These are phyloP conservation scores for Funneliformis mosseae DNA, from an alignment of 192 early-diverging fungal genomes.

Conservation along the genomic window DNA sequence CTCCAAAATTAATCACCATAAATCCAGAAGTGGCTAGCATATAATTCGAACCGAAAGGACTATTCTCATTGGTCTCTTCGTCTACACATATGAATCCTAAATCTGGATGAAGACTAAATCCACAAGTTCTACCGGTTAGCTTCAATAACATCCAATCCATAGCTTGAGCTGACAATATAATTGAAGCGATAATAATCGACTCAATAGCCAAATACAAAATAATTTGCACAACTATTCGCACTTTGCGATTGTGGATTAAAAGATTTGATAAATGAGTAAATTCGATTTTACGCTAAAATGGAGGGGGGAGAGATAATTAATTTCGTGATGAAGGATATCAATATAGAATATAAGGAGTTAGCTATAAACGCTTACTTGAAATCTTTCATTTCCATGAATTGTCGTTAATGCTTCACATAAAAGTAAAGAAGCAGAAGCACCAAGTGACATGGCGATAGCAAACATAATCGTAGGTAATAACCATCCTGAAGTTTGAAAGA, in stretches of 20 bases:
- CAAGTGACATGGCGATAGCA: not conserved
- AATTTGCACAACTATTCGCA: not conserved
- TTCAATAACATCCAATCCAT: not conserved
- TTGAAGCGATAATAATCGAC: not conserved
- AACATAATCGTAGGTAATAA: not conserved
- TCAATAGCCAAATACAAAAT: not conserved
- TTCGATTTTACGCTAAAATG: not conserved
- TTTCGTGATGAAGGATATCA: too few species aligned
- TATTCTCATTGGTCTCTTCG: not conserved
- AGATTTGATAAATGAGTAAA: not conserved
- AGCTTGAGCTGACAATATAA: not conserved
- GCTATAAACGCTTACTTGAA: not conserved
- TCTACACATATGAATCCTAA: not conserved
- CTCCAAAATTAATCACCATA: not conserved
- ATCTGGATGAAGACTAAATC: not conserved
- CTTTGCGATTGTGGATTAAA: not conserved
- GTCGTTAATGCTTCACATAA: conserved; percentile 5
- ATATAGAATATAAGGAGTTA: too few species aligned
- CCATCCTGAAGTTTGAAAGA: not conserved
- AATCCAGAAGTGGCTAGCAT: not conserved
- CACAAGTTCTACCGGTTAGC: not conserved
- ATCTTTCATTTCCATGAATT: not conserved
- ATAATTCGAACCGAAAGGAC: not conserved
- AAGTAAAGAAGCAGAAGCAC: not conserved
- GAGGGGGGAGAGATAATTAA: not conserved